phyloP scores from a whole-genome alignment of 148 eudicot genomes.

The Nepenthes mirabilis region DNA sequence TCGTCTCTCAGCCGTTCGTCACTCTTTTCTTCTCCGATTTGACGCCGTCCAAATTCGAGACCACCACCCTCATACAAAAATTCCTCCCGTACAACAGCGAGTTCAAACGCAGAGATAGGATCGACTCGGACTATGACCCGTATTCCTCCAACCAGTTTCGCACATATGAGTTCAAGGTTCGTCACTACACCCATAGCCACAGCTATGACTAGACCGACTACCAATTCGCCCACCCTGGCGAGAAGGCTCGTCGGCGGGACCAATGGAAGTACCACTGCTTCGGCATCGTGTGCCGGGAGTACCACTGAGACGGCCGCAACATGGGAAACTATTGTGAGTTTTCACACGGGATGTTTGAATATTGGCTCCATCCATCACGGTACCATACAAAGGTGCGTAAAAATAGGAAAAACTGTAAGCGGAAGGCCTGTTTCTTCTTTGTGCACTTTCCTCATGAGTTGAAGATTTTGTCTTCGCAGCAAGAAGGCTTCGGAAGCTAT shows the following conservation, averaged over 20 bases:
- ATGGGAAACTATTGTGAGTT: slow-evolving; percentile 68
- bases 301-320: slow-evolving; percentile 41
- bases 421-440: slow-evolving; percentile 74
- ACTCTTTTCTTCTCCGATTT: too few species aligned
- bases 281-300: slow-evolving; percentile 68
- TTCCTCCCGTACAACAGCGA: too few species aligned
- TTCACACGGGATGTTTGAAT: slow-evolving; percentile 85
- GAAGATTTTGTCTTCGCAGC: slow-evolving; percentile 12
- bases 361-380: slow-evolving; percentile 75
- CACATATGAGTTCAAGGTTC: slow-evolving; percentile 90
- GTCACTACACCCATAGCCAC: slow-evolving; percentile 60
- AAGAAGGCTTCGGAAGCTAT: too few species aligned
- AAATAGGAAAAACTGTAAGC: slow-evolving; percentile 64
- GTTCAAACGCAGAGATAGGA: too few species aligned
- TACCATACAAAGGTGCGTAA: slow-evolving; percentile 78
- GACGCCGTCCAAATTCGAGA: too few species aligned
- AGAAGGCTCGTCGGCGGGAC: slow-evolving; percentile 78
- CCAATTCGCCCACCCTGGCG: slow-evolving; percentile 83
- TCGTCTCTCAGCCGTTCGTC: too few species aligned
- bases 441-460: slow-evolving; percentile 65
- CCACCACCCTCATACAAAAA: too few species aligned
- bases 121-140: too few species aligned
- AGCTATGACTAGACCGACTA: slow-evolving; percentile 96
- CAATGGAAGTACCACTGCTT: slow-evolving; percentile 55
- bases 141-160: slow-evolving; percentile 30